A percentile compares a stretch with the other conserved stretches of the same genome.
phyloP scores from a whole-genome alignment of 2,329 filamentous ascomycete species.

The Penicillium sp. region DNA sequence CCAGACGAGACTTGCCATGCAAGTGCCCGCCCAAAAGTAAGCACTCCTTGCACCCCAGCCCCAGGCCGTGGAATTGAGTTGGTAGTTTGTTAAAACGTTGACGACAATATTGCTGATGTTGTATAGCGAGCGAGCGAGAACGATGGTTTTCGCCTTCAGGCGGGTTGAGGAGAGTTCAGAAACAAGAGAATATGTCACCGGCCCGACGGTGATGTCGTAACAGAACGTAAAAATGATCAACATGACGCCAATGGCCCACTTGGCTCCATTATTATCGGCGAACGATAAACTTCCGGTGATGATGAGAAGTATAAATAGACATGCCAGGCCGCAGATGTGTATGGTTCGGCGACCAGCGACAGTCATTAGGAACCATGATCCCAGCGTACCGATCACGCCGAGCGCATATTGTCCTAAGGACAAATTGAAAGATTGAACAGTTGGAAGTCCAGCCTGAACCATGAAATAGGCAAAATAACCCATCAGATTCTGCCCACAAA shows the following conservation, averaged over 20 bases:
- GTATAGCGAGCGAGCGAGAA: constrained; percentile 54
- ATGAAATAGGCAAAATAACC: constrained; percentile 39
- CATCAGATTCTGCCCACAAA: constrained; percentile 33
- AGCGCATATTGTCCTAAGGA: constrained; percentile 64
- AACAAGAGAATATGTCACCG: constrained; percentile 56
- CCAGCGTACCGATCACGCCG: constrained; percentile 11
- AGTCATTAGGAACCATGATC: constrained; percentile 11
- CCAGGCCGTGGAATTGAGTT: constrained; percentile 36
- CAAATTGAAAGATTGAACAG: constrained; percentile 38
- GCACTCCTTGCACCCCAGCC: constrained; percentile 46
- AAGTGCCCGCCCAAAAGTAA: constrained; percentile 48
- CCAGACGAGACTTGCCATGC: constrained; percentile 41
- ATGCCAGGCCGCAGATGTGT: not conserved
- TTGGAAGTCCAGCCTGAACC: constrained; percentile 38
- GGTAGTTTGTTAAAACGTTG: constrained; percentile 38
- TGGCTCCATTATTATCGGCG: not conserved
- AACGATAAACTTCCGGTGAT: constrained; percentile 1
- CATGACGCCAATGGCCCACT: constrained; percentile 3
- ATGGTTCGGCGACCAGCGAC: constrained; percentile 7
- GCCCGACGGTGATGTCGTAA: constrained; percentile 59
- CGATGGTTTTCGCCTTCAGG: constrained; percentile 58
- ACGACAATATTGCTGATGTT: constrained; percentile 53
- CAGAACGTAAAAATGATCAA: constrained; percentile 36
- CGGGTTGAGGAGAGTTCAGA: constrained; percentile 58
- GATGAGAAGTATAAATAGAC: not conserved